phyloP scores from a whole-genome alignment of 129 eudicot species.

The Centrapalus pauciflorus region DNA sequence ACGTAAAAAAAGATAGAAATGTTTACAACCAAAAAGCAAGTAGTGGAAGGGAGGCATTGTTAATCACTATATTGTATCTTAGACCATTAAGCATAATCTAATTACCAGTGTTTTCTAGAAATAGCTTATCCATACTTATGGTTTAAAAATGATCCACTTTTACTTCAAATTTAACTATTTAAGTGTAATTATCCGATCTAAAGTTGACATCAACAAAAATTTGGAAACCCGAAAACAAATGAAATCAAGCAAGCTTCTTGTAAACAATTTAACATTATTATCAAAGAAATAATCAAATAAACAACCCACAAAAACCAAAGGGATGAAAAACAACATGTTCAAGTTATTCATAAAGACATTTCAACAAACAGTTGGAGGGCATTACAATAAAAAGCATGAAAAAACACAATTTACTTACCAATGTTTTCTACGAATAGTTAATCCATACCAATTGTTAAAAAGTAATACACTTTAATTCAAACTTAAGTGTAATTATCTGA shows the following conservation, averaged over 20 bases:
- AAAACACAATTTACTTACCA: not conserved
- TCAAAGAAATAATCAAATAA: not conserved
- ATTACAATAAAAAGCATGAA: not conserved
- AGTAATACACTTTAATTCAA: too few species aligned
- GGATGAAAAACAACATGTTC: not conserved
- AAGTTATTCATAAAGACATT: constrained; percentile 21
- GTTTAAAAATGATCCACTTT: too few species aligned
- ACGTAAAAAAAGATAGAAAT: too few species aligned
- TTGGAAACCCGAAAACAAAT: not conserved
- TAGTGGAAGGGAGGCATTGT: too few species aligned
- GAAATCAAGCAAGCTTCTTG: not conserved
- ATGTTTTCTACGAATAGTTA: not conserved
- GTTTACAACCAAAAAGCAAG: too few species aligned
- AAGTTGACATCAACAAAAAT: not conserved
- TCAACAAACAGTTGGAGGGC: constrained; percentile 49
- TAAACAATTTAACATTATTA: not conserved
- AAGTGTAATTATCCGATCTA: too few species aligned
- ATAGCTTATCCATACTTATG: too few species aligned
- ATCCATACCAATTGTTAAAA: too few species aligned
- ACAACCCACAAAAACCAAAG: not conserved
- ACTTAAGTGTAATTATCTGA: too few species aligned
- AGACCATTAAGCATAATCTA: too few species aligned
- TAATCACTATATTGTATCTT: too few species aligned
- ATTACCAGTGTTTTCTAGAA: not conserved
- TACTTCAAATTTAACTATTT: too few species aligned